phyloP scores from a whole-genome alignment of 148 eudicot species.

The Heliamphora exappendiculata region DNA sequence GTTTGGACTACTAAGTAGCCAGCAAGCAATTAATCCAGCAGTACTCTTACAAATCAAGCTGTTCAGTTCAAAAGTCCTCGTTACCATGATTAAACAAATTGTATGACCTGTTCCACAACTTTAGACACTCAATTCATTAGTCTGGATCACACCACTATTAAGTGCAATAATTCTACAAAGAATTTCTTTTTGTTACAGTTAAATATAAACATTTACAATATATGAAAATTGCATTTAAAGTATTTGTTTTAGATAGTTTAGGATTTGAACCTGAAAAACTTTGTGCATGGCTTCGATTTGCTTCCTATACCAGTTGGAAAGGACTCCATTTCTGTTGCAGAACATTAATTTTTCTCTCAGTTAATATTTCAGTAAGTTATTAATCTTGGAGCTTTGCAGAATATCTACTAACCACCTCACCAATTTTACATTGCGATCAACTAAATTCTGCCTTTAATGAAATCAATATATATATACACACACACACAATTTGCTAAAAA shows the following conservation, averaged over 20 bases:
- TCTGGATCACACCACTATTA: slow-evolving; percentile 31
- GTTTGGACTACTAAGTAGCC: slow-evolving; percentile 14
- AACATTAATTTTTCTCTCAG: slow-evolving; percentile 56
- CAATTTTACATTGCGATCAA: not conserved
- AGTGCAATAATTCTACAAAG: slow-evolving; percentile 17
- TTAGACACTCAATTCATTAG: slow-evolving; percentile 57
- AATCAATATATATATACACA: not conserved
- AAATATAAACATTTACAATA: slow-evolving; percentile 18
- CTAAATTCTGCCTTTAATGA: not conserved
- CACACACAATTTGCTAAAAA: not conserved
- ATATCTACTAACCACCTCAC: not conserved
- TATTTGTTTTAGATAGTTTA: slow-evolving; percentile 52
- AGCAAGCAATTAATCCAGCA: slow-evolving; percentile 17
- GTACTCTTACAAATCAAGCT: slow-evolving; percentile 27
- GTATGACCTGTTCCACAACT: slow-evolving; percentile 67
- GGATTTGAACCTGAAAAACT: slow-evolving; percentile 98
- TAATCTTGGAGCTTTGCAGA: slow-evolving; percentile 27
- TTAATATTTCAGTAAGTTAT: slow-evolving; percentile 28
- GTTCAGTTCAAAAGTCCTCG: slow-evolving; percentile 38
- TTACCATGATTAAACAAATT: slow-evolving; percentile 39
- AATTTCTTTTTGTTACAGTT: slow-evolving; percentile 20
- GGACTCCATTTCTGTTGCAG: slow-evolving; percentile 87
- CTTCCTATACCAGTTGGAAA: slow-evolving; percentile 94
- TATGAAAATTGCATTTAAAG: slow-evolving; percentile 21
- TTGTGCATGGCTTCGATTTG: slow-evolving; percentile 99